Evolutionary conservation across 2,329 filamentous ascomycete genomes (phyloP).

Genomic region (Dactylellina leptospora): DNA sequence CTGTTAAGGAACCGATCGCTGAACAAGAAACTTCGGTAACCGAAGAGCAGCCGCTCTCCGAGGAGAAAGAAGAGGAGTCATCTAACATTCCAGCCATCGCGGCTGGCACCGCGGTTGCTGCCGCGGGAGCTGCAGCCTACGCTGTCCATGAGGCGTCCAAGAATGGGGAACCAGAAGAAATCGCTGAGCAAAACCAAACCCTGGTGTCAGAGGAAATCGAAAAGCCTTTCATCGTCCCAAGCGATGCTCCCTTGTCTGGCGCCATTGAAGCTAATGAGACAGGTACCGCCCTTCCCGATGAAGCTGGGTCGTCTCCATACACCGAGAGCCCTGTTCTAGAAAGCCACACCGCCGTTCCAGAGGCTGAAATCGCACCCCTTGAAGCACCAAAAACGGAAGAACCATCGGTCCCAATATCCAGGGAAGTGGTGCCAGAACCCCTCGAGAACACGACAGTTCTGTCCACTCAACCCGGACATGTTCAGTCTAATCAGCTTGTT

Average conservation of each 20-base stretch:
- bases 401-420: background rate
- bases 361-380: slow-evolving; percentile 5
- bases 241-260: slow-evolving; percentile 12
- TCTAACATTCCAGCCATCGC: slow-evolving; percentile 17
- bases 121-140: slow-evolving; percentile 25
- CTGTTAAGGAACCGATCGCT: background rate
- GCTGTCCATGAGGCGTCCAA: slow-evolving; percentile 26
- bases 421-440: slow-evolving; percentile 7
- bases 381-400: background rate
- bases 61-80: slow-evolving; percentile 26
- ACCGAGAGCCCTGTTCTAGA: background rate
- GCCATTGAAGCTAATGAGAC: slow-evolving; percentile 3
- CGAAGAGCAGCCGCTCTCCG: background rate
- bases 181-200: background rate
- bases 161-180: slow-evolving; percentile 15
- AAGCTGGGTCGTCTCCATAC: slow-evolving; percentile 15
- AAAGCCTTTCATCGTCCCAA: slow-evolving; percentile 19
- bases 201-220: slow-evolving; percentile 18
- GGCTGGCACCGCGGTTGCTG: slow-evolving; percentile 25
- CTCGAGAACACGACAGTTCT: slow-evolving; percentile 35
- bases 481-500: slow-evolving; percentile 27
- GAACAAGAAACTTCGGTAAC: background rate
- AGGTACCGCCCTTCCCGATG: slow-evolving; percentile 13
- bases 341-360: background rate
- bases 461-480: slow-evolving; percentile 39